phyloP scores from a whole-genome alignment of 108 stramenopile genomes.

The Craspedostauros australis region DNA sequence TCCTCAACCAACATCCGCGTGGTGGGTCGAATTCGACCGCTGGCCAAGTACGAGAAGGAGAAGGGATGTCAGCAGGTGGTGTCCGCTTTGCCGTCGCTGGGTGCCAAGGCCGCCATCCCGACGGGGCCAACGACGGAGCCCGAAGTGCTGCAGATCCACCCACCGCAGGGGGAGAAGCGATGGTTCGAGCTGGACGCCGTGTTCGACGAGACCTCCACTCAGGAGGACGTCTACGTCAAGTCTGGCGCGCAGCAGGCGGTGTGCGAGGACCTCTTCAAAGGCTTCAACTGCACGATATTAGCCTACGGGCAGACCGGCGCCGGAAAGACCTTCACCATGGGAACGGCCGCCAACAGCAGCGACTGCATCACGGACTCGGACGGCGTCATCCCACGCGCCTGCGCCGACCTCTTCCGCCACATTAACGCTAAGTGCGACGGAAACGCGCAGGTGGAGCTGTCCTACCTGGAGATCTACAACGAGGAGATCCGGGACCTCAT shows the following conservation, averaged over 20 bases:
- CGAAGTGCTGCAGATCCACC: constrained; percentile 45
- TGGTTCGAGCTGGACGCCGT: constrained; percentile 95
- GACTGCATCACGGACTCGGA: constrained; percentile 19
- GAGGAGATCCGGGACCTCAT: constrained; percentile 96
- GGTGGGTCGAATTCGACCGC: constrained; percentile 94
- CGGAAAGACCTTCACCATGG: constrained; percentile 89
- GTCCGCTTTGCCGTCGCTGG: constrained; percentile 8
- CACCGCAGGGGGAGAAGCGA: constrained; percentile 47
- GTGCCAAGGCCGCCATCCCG: not conserved
- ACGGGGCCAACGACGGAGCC: constrained; percentile 18
- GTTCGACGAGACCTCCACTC: constrained; percentile 75
- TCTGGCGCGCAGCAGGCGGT: constrained; percentile 82
- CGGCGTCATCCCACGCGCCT: constrained; percentile 95
- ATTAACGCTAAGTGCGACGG: constrained; percentile 56
- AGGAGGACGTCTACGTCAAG: constrained; percentile 86
- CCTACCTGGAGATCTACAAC: constrained; percentile 98
- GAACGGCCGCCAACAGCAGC: constrained; percentile 40
- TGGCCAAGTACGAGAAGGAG: constrained; percentile 85
- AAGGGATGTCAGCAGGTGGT: constrained; percentile 70
- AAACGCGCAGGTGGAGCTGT: constrained; percentile 90
- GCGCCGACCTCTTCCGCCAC: constrained; percentile 80
- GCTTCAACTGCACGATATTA: constrained; percentile 97
- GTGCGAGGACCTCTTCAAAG: constrained; percentile 90
- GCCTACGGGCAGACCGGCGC: constrained; percentile 96
- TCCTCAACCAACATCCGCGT: constrained; percentile 50